Evolutionary conservation across 2,329 filamentous ascomycete species (phyloP), one percentile per base, ranked within the genome.

Genomic region (Calycina marina): DNA sequence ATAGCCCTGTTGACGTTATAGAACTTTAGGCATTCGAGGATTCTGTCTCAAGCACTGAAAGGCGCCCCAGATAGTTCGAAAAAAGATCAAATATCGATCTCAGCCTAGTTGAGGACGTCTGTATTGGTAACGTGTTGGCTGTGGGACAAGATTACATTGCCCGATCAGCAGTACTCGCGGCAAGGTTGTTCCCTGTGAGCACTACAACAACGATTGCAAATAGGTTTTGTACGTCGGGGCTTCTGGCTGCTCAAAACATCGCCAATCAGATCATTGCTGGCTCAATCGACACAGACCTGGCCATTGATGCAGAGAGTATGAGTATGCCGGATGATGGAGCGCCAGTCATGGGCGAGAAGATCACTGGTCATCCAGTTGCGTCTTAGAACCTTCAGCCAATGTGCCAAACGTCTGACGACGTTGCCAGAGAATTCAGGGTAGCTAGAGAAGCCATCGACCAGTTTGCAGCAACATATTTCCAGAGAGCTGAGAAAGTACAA

Each of bases 281-380:
- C 52, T 90, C 92, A 76, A 94, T 96, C 50, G 86, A 94, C 44
- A 62, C 96, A 40, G 88, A 88, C 44, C 75, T 96, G 44, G 88
- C 86, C 44, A 82, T 86, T n/a, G 88, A 88, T 51, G 84, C 93
- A 18, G 88, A 96, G 72, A 86, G 79, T 65, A 96, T 96, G 88
- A 29, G 84, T 82, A 18, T 73, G 37, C 78, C 78, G 28, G 81
- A 88, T 54, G 65, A 64, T 32, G 88, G 88, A 38, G 85, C 94
- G 11, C 70, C 76, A 39, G 83, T 93, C 58, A 92, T 93, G 67
- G 86, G 80, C 22, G 78, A 86, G 25, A 68, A 80, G 36, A 73
- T 94, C 43, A 80, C 90, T 52, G 69, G 61, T 49, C 69, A 85
- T 64, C 66, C 72, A 41, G 76, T 88, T 53, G 71, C 84, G 14